phyloP scores from a whole-genome alignment of 2,329 filamentous ascomycete species.

The Monascus ruber region DNA sequence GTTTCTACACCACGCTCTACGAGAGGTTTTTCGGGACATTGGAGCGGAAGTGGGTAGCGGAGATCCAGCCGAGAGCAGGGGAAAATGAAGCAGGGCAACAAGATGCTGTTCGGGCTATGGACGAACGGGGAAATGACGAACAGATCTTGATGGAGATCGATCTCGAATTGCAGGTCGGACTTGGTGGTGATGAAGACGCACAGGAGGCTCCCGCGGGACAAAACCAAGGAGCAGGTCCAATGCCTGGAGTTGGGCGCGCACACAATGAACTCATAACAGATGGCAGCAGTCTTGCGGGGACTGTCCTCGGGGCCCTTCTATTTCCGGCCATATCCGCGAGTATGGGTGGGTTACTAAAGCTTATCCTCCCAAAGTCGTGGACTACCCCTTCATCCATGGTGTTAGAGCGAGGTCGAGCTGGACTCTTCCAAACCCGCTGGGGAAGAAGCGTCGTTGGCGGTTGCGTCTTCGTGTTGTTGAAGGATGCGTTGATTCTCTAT shows the following conservation, averaged over 20 bases:
- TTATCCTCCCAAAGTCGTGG: conserved; percentile 58
- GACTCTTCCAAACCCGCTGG: conserved; percentile 74
- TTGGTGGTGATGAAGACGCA: conserved; percentile 33
- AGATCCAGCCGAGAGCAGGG: conserved; percentile 47
- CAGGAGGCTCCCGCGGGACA: conserved; percentile 17
- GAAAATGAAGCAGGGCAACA: conserved; percentile 27
- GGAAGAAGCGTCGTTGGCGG: conserved; percentile 81
- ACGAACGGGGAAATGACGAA: conserved; percentile 22
- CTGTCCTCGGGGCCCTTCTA: conserved; percentile 57
- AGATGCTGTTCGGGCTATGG: conserved; percentile 15
- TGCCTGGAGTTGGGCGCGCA: conserved; percentile 24
- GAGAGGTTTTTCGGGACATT: conserved; percentile 45
- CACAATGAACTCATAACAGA: conserved; percentile 42
- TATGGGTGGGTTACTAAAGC: conserved; percentile 63
- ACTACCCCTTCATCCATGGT: conserved; percentile 33
- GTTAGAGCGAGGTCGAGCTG: conserved; percentile 38
- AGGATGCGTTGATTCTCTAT: conserved; percentile 54
- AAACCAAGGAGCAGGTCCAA: conserved; percentile 13
- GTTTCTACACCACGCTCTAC: conserved; percentile 53
- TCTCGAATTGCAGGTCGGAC: conserved; percentile 40
- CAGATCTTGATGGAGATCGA: conserved; percentile 39
- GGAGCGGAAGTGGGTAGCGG: conserved; percentile 51
- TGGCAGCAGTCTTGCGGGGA: conserved; percentile 45
- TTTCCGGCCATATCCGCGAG: conserved; percentile 72
- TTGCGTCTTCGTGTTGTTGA: conserved; percentile 75